Base-by-base conservation (phyloP, 2,329 filamentous ascomycete species). In the Arthrobotrys conoides region DNA sequence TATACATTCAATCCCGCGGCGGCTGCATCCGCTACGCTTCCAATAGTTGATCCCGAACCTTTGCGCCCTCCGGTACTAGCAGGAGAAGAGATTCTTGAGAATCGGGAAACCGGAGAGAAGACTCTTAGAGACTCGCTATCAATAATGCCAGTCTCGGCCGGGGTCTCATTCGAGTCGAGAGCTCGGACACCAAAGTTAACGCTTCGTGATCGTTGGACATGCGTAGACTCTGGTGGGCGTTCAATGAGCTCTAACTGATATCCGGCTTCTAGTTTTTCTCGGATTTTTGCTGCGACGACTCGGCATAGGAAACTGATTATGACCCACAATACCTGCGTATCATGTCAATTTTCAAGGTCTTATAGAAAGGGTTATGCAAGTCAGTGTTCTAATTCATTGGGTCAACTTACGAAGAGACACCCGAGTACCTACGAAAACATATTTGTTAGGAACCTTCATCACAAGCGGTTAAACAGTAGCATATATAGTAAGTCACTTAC, bases 141-240 rank as follows among this genome's bases (percentile, higher is more conserved):
- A 20, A 72, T 63, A 5, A 78, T 72, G 9, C 75, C 75, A 10
- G 68, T 41, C 27, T 72, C 63, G 24, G 46, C 68, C 9, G 75
- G 75, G 9, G 75, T 78, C 63, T 78, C 75, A 20, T 72, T 63
- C 55, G 44, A 68, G 51, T 78, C 55, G 33, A 78, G 75, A 33
- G 75, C 75, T 36, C 46, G 63, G n/a, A 78, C 64, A n/a, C 68
- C 75, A 41, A 78, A 78, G 18, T 78, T 78, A 36, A 78, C 68
- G 38, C 75, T 72, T 22, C 63, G 53, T 1, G 49, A 53, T 33
- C 75, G 48, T 24, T 68, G 63, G 0, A 72, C 22, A 18, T 30
- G 51, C 16, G 55, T 3, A 8, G 22, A 18, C 22, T 64, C 53
- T 36, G 27, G 68, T 16, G 68, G 68, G n/a, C 46, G 53, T 24